A percentile compares a stretch with the other conserved stretches of the same genome.
Evolutionary conservation across 2,329 filamentous ascomycete species (phyloP).

Genomic region (Onygena corvina): DNA sequence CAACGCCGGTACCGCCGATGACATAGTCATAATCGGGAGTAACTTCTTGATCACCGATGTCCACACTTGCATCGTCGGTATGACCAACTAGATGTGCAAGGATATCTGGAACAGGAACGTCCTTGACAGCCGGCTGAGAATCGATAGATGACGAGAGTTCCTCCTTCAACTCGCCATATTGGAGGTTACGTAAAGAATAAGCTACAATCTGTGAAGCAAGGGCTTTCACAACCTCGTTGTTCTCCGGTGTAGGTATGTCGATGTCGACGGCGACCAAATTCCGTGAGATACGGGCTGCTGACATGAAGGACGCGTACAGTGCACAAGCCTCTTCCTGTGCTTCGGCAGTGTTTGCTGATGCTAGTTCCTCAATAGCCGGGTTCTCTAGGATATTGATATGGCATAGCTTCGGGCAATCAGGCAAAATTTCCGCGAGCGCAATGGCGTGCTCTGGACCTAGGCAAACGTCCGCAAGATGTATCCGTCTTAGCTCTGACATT

Average conservation of each 20-base stretch:
- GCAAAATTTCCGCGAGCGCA: slow-evolving; percentile 76
- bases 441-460: slow-evolving; percentile 82
- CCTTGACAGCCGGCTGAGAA: slow-evolving; percentile 36
- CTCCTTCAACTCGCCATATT: slow-evolving; percentile 58
- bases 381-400: slow-evolving; percentile 85
- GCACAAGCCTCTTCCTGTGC: slow-evolving; percentile 88
- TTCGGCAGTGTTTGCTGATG: slow-evolving; percentile 67
- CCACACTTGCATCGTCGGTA: slow-evolving; percentile 40
- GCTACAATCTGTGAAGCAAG: slow-evolving; percentile 89
- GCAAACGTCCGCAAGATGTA: slow-evolving; percentile 75
- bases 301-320: slow-evolving; percentile 80
- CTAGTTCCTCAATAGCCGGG: slow-evolving; percentile 45
- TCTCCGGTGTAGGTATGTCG: slow-evolving; percentile 67
- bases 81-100: slow-evolving; percentile 77
- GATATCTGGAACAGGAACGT: slow-evolving; percentile 62
- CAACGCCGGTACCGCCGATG: slow-evolving; percentile 86
- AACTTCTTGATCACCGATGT: slow-evolving; percentile 50
- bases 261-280: slow-evolving; percentile 84
- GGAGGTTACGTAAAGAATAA: slow-evolving; percentile 85
- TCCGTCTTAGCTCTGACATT: slow-evolving; percentile 62
- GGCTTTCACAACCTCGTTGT: slow-evolving; percentile 83
- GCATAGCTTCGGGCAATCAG: slow-evolving; percentile 67
- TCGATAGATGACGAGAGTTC: slow-evolving; percentile 34
- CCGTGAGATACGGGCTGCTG: slow-evolving; percentile 70
- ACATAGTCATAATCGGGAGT: slow-evolving; percentile 90